phyloP scores from a whole-genome alignment of 192 early-diverging fungal species.

The Spinellus fusiger region DNA sequence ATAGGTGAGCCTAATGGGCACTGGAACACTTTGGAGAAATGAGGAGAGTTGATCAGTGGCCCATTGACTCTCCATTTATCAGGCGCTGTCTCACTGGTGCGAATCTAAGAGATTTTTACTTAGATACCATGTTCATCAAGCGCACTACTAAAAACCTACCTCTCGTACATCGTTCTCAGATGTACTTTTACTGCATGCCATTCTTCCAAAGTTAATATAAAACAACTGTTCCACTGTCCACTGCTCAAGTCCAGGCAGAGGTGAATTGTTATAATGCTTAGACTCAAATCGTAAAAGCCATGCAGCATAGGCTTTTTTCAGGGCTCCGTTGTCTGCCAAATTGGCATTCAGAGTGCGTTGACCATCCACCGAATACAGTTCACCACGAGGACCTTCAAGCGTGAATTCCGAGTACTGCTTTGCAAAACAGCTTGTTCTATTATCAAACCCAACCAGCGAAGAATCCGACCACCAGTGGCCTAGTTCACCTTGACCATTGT shows the following conservation, averaged over 20 bases:
- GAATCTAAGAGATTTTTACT: conserved; percentile 24
- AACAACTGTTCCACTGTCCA: conserved; percentile 53
- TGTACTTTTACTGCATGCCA: conserved; percentile 52
- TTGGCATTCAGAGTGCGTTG: conserved; percentile 54
- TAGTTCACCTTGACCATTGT: conserved; percentile 47
- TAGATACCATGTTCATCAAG: neutral
- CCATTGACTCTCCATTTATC: conserved; percentile 59
- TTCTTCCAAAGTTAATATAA: conserved; percentile 56
- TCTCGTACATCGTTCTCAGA: conserved; percentile 23
- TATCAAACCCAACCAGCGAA: conserved; percentile 34
- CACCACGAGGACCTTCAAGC: conserved; percentile 35
- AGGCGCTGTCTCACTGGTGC: conserved; percentile 60
- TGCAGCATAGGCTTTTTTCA: conserved; percentile 12
- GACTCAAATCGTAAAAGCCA: neutral
- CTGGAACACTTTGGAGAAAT: conserved; percentile 60
- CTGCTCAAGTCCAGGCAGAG: conserved; percentile 38
- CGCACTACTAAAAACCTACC: neutral
- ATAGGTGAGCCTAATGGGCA: conserved; percentile 50
- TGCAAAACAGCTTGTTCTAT: conserved; percentile 55
- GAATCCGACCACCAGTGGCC: conserved; percentile 37
- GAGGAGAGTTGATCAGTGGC: conserved; percentile 50
- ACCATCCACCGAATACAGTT: conserved; percentile 42
- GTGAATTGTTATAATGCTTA: conserved; percentile 17
- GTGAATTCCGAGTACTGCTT: conserved; percentile 55
- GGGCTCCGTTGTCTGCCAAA: conserved; percentile 61